Percentiles rank a stretch among this genome's conserved stretches.
These are phyloP conservation scores for Rhynchospora tenuis DNA, from an alignment of 176 grass and related monocot species.

Conservation along the genomic window DNA sequence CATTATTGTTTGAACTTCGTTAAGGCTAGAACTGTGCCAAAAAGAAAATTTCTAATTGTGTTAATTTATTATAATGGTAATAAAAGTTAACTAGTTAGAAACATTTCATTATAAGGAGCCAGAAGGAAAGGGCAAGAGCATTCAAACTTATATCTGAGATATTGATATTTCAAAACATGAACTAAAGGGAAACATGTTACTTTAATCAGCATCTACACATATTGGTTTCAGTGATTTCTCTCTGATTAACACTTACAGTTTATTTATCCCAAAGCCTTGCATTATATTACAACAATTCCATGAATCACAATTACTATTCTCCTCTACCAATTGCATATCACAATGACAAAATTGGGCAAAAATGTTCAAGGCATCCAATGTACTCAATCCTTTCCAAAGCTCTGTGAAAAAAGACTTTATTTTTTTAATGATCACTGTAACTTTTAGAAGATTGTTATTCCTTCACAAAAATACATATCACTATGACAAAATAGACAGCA, in stretches of 20 bases:
- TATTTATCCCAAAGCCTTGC: neutral
- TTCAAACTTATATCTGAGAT: neutral
- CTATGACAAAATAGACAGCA: neutral
- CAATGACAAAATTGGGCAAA: neutral
- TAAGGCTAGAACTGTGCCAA: neutral
- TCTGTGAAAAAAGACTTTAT: neutral
- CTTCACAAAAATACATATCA: neutral
- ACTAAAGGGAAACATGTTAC: neutral
- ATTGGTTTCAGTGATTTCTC: neutral
- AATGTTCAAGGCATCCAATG: neutral
- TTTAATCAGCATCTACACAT: neutral
- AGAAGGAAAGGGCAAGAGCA: neutral
- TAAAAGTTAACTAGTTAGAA: neutral
- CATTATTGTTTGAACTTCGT: neutral
- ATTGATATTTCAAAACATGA: neutral
- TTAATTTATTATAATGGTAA: neutral
- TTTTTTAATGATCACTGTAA: neutral
- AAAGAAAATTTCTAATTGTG: neutral
- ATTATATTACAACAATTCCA: neutral
- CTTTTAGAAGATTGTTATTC: neutral
- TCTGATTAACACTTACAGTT: neutral
- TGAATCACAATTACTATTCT: neutral
- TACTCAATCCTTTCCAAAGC: neutral
- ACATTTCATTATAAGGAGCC: neutral
- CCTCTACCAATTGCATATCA: neutral